Evolutionary conservation across 441 rosid species (phyloP), one percentile per base, ranked within the genome.

Genomic region (Rhodomyrtus psidioides): DNA sequence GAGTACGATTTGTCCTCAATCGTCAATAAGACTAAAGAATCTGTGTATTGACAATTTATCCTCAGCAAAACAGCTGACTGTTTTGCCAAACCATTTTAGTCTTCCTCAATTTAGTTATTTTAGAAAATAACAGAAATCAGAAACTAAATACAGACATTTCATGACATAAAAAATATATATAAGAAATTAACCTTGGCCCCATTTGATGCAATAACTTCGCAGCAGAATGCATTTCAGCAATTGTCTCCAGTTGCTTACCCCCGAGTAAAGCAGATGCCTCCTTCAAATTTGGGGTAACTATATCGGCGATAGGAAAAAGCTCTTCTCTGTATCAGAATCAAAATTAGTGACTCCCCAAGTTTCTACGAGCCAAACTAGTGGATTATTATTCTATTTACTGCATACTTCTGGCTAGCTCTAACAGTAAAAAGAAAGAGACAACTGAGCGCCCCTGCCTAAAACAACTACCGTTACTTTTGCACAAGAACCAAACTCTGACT

Each of bases 221-320:
- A 17, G 98, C 99, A 87, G 92, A 88, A 28, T 91, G 89, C 99
- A 97, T 95, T 88, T 97, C 97, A 55, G 86, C 93, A 85, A 95
- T 91, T 53, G 97, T 93, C 91, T 92, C 86, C 83, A 96, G 88
- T 84, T 81, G 91, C 90, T 87, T 74, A 53, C 94, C 96, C 82
- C 92, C 96, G 82, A 97, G 98, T 83, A 97, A 92, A 89, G 98
- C 94, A 87, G 98, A 94, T 26, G 99, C 98, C 89, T 97, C 99
- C 90, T 94, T 95, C 83, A 96, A 85, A 90, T 96, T 96, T 74
- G 99, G 99, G 86, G 99, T 96, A 59, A 96, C 89, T 55, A 97
- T 90, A 88, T 95, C 95, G 70, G 99, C 97, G 90, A 94, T 87
- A 55, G 98, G 98, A 87, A 97, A 90, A 65, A 97, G 96, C 84